Evolutionary conservation across 2,329 filamentous ascomycete genomes (phyloP).

Genomic region (Harringtonia aguacate): DNA sequence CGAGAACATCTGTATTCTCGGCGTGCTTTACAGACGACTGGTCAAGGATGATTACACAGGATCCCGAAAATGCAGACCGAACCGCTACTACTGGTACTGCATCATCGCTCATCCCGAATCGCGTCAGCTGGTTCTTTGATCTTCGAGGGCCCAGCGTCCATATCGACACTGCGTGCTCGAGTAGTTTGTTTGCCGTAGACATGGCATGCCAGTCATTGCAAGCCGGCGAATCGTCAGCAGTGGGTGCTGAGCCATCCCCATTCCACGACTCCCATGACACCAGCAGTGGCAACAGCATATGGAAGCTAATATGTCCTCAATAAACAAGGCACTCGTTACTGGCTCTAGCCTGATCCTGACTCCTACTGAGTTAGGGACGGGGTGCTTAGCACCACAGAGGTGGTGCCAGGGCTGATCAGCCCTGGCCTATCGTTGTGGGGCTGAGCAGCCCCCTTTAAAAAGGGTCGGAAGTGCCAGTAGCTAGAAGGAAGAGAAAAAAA

Average conservation of each 20-base stretch:
- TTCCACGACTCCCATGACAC: too few relatives aligned
- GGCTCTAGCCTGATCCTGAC: background rate
- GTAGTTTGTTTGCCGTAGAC: constrained; percentile 28
- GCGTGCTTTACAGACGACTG: too few relatives aligned
- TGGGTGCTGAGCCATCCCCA: background rate
- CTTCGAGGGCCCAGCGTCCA: constrained; percentile 28
- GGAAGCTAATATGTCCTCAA: too few relatives aligned
- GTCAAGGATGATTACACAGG: background rate
- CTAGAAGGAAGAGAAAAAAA: too few relatives aligned
- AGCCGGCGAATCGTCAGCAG: constrained; percentile 6
- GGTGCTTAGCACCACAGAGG: too few relatives aligned
- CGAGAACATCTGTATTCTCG: too few relatives aligned
- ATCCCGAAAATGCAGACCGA: constrained; percentile 14
- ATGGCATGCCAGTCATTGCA: constrained; percentile 20
- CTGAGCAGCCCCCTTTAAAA: too few relatives aligned
- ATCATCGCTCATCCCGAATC: constrained; percentile 24
- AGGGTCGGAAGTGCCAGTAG: too few relatives aligned
- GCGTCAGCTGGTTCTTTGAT: constrained; percentile 30
- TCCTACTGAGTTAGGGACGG: too few relatives aligned
- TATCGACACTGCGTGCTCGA: constrained; percentile 34
- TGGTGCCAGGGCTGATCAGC: too few relatives aligned
- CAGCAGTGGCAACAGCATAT: too few relatives aligned
- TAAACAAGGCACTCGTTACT: constrained; percentile 6
- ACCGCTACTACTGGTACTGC: constrained; percentile 20
- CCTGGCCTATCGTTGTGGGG: too few relatives aligned